These are phyloP conservation scores for Anisodus tanguticus DNA, from an alignment of 257 asterid species.

Conservation along the genomic window DNA sequence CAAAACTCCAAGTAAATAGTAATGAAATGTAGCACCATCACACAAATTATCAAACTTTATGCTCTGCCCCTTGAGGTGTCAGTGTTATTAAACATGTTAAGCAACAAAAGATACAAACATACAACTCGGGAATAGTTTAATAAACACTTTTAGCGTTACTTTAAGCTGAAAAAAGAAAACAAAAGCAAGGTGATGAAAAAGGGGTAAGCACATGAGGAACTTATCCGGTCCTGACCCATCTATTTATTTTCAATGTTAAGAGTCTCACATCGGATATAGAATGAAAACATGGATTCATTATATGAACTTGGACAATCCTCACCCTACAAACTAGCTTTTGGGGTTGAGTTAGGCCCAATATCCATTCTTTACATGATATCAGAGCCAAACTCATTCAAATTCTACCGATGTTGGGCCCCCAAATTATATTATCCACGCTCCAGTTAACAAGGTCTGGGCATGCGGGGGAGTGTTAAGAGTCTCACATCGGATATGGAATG, in stretches of 20 bases:
- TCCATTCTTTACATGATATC: no score
- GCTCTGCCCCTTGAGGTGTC: conserved; percentile 44
- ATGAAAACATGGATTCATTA: no score
- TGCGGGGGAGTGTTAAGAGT: no score
- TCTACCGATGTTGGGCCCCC: no score
- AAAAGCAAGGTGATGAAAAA: conserved; percentile 32
- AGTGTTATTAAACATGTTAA: conserved; percentile 29
- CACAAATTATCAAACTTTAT: conserved; percentile 32
- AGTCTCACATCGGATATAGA: no score
- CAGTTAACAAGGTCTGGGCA: no score
- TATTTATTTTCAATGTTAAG: background rate
- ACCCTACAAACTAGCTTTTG: no score
- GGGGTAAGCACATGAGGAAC: conserved; percentile 37
- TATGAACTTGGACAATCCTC: no score
- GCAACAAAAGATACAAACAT: conserved; percentile 26
- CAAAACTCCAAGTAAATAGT: conserved; percentile 34
- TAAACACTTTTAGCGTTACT: background rate
- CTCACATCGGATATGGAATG: no score
- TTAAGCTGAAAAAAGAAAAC: conserved; percentile 37
- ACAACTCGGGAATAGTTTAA: conserved; percentile 24
- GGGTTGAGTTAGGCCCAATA: no score
- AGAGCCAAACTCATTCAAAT: no score
- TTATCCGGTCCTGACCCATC: conserved; percentile 32
- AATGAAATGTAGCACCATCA: conserved; percentile 43
- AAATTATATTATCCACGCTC: no score